A percentile compares a stretch with the other conserved stretches of the same genome.
Evolutionary conservation across 768 basidiomycete species (phyloP).

Genomic region (Boletus edulis): DNA sequence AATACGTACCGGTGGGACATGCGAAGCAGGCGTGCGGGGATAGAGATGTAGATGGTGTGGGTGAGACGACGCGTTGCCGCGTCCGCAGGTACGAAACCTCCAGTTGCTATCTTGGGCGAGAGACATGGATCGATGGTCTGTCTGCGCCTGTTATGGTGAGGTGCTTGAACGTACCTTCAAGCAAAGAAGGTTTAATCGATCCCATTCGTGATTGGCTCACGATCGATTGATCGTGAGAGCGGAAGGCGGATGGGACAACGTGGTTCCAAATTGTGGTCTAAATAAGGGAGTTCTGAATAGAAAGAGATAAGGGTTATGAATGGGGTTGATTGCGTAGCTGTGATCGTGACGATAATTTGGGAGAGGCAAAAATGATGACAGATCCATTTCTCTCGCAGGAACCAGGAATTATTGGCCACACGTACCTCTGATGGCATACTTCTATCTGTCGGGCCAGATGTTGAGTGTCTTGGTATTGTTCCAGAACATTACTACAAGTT

Average conservation of each 20-base stretch:
- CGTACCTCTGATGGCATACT: conserved; percentile 4
- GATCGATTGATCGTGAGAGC: conserved; percentile 14
- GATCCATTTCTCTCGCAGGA: background rate
- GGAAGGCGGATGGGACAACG: background rate
- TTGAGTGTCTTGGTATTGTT: background rate
- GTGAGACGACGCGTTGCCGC: background rate
- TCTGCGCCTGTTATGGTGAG: conserved; percentile 4
- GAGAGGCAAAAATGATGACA: background rate
- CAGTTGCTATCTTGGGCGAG: background rate
- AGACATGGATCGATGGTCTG: conserved; percentile 5
- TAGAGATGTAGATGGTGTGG: background rate
- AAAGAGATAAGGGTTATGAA: conserved; percentile 15
- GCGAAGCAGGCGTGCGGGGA: background rate
- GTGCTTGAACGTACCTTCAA: background rate
- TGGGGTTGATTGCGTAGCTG: background rate
- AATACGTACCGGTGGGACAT: background rate
- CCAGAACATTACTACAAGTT: background rate
- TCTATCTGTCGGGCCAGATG: too few species aligned
- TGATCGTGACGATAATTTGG: background rate
- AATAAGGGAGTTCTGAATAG: conserved; percentile 6
- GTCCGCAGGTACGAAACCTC: background rate
- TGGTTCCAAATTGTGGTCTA: conserved; percentile 1
- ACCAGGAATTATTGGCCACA: background rate
- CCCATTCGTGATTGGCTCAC: conserved; percentile 5
- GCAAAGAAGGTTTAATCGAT: conserved; percentile 24